Base-by-base conservation (phyloP, 2,329 filamentous ascomycete genomes). In the Clarireedia sp. region DNA sequence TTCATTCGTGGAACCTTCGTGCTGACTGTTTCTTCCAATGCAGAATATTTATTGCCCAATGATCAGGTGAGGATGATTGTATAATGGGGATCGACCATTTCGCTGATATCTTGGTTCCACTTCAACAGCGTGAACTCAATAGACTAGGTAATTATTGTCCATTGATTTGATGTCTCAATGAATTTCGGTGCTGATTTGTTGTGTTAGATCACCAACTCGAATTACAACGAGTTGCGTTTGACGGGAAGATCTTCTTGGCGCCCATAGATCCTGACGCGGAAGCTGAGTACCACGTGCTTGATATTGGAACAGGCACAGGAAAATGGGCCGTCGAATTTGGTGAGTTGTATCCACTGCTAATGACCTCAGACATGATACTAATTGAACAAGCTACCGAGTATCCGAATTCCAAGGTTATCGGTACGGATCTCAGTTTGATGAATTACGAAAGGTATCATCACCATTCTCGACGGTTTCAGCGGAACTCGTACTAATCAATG, bases 281-380 rank as follows among this genome's bases (percentile, higher is more conserved):
- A 17, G 12, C 9, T 10, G 29, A 33, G 29, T 33, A 33, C 29
- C 63, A 56, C 23, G 58, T 74, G 5, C 64, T 74, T 1, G 61
- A 74, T 48, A 62, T 74, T 52, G 62, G 61, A 1, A 81, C 77
- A 7, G 81, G 82, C 19, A 82, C 81, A 1, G 81, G 81, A 1
- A 80, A 80, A 51, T 84, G 81, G 78, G 74, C 78, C 6, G 79
- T 81, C 49, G 78, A 81, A 60, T 76, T 85, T 70, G 78, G 78
- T 67, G 72, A 76, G 56, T 67, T 69, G n/a, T 12, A 3, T 5
- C 38, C 26, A 21, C 10, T 33, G 5, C 12, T 38, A 44, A 9
- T 17, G 9, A 16, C 9, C 21, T 16, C 5, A 12, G 4, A 45
- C 16, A n/a, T 8, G 14, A 36, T 19, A n/a, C 48, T 53, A 19